Evolutionary conservation across 257 asterid species (phyloP).

Genomic region (Nicotiana otophora): DNA sequence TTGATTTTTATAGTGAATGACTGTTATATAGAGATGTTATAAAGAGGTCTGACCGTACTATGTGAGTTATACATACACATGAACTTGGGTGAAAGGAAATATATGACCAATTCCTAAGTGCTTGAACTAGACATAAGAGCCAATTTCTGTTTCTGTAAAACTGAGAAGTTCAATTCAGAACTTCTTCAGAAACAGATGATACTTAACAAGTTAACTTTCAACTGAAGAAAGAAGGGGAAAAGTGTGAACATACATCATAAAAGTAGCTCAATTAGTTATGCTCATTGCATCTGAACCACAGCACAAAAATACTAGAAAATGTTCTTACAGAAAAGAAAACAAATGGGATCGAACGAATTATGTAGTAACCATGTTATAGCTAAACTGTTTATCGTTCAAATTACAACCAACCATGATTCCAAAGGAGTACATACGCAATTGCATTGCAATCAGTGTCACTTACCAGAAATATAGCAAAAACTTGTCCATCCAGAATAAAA

Average conservation of each 20-base stretch:
- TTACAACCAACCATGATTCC: slow-evolving; percentile 3
- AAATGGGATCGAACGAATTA: background rate
- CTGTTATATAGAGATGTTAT: too few relatives aligned
- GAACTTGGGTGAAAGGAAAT: too few relatives aligned
- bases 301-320: background rate
- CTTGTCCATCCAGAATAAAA: background rate
- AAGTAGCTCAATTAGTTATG: background rate
- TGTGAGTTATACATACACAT: too few relatives aligned
- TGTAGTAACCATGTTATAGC: background rate
- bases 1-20: too few relatives aligned
- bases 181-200: background rate
- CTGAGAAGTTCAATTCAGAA: background rate
- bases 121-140: background rate
- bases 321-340: background rate
- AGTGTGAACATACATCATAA: background rate
- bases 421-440: background rate
- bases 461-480: slow-evolving; percentile 3
- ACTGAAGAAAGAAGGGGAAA: background rate
- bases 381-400: background rate
- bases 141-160: background rate
- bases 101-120: too few relatives aligned
- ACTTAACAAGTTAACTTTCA: background rate
- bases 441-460: background rate
- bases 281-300: background rate
- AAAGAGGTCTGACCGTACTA: too few relatives aligned